Percentiles rank a stretch among this genome's conserved stretches.
phyloP scores from a whole-genome alignment of 345 rosid species.

The Lumnitzera littorea region DNA sequence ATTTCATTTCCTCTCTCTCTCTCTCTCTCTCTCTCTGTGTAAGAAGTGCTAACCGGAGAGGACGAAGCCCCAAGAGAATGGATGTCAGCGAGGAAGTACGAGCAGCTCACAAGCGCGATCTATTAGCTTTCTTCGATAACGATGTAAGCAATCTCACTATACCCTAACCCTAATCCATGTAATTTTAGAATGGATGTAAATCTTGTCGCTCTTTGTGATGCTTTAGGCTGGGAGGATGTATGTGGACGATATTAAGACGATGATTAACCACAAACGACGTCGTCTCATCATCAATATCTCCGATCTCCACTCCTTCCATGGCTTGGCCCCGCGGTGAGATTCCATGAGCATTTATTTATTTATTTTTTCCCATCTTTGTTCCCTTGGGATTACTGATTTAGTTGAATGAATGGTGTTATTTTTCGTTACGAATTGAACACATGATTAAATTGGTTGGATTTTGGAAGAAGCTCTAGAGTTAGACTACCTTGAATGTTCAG shows the following conservation, averaged over 20 bases:
- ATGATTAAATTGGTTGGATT: too few species aligned
- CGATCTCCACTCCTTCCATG: slow-evolving; percentile 69
- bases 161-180: not conserved
- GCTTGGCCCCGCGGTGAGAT: slow-evolving; percentile 49
- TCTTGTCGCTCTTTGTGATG: not conserved
- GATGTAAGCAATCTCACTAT: slow-evolving; percentile 26
- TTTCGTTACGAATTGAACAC: too few species aligned
- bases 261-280: slow-evolving; percentile 82
- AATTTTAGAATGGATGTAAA: not conserved
- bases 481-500: too few species aligned
- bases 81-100: slow-evolving; percentile 54
- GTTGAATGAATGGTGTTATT: too few species aligned
- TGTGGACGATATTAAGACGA: slow-evolving; percentile 68
- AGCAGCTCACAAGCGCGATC: slow-evolving; percentile 75
- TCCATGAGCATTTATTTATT: not conserved
- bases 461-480: too few species aligned
- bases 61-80: slow-evolving; percentile 23
- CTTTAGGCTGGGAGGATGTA: slow-evolving; percentile 38
- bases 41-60: too few species aligned
- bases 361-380: not conserved
- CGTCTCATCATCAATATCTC: slow-evolving; percentile 91
- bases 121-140: slow-evolving; percentile 64
- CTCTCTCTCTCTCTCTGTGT: slow-evolving; percentile 4
- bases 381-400: not conserved
- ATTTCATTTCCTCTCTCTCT: not conserved